Base-by-base conservation (phyloP, 352 stramenopile species). In the Globisporangium viniferum region DNA sequence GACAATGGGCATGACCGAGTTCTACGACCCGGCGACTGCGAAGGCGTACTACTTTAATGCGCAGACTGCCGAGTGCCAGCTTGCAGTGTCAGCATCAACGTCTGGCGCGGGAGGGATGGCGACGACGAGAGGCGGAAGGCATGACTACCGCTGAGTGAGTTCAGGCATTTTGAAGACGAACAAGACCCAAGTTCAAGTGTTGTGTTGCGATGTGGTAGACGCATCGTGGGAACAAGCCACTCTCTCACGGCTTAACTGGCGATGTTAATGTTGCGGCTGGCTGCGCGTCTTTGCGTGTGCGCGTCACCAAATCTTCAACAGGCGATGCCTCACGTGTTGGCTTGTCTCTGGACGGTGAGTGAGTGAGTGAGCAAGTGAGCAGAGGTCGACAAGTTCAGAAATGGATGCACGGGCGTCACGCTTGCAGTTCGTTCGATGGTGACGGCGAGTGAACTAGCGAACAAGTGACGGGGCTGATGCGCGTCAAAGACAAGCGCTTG, bases 1-100 rank as follows among this genome's bases (percentile, higher is more conserved):
- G 14, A 61, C 53, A 1, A 54, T 60, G 14, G 51, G 57, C 48
- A 59, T 63, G 64, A 59, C 65, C 55, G 62, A 70, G 65, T 87
- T 78, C 53, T 78, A 85, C 60, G 81, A 89, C 68, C 70, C 69
- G 0, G 62, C 59, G 33, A 82, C 72, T 7, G 73, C 74, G 39
- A 81, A 77, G 35, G 66, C 75, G 64, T 89, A 87, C 59, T 76
- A 70, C 33, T 87, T 76, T 65, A 77, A 88, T 35, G 56, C 73
- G 20, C 62, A 82, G 63, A 88, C 81, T n/a, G 74, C 79, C 36
- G 81, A 89, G 71, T 87, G 79, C 49, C 71, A 77, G 22, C 68
- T 73, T 46, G 76, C 70, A 27, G 65, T 27, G 41, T 49, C 41
- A 49, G 31, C 31, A 46, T 46, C 10, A 15, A 24, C 24, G 24